Evolutionary conservation across 2,329 filamentous ascomycete species (phyloP), one percentile per base, ranked within the genome.

Genomic region (Colletotrichum sp.): DNA sequence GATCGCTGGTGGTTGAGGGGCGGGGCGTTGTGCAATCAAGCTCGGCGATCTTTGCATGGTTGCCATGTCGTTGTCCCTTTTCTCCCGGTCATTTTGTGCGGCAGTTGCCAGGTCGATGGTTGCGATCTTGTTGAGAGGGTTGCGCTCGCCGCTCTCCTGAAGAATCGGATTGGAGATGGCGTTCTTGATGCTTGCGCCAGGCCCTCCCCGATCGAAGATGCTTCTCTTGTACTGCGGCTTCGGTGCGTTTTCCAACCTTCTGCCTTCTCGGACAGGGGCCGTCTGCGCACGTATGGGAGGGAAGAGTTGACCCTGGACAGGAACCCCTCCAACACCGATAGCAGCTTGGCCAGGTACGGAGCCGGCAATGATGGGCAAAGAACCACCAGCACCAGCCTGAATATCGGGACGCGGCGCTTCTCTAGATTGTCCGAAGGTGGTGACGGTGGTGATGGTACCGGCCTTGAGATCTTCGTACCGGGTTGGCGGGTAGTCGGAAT

Each of bases 31-130:
- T 25, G 84, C 83, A 43, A 84, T 79, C 6, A 84, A 78, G 48
- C 79, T 81, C 5, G 84, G 82, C 2, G 81, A 80, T 18, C 80
- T 78, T 18, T 81, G 80, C 70, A 80, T 70, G 5, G 80, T 77
- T 32, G 77, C 78, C 67, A 83, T 82, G 7, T 82, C 85, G 28
- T 75, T 73, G 27, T 71, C 64, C 18, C 88, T 83, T 65, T 86
- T 84, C 68, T 88, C 84, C 75, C 80, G 86, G 58, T 91, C 89
- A 16, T 86, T 86, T 74, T 79, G 83, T 1, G 85, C 87, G 3
- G 90, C 89, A 2, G 87, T 87, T 12, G 85, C 84, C 39, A 91
- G 82, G 69, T 89, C 89, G 34, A 91, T 83, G 1, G 88, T 90
- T 8, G 86, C 80, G 22, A 89, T 88, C 77, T 85, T 88, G 66